Base-by-base conservation (phyloP, 345 rosid species). In the Citropsis articulata region DNA sequence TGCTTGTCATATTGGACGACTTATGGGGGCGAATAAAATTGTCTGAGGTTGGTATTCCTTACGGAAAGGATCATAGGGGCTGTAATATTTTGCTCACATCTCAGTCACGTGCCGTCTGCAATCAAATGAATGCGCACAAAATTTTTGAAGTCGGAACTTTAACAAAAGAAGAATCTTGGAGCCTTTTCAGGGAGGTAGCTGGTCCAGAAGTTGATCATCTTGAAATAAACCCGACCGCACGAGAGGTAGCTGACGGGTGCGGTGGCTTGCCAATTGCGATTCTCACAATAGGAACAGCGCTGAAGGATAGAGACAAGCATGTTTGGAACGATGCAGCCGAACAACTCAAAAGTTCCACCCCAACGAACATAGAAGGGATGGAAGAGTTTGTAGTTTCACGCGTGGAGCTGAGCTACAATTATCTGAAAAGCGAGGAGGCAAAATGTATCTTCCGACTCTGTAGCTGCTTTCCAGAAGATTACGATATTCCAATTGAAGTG, bases 1-100 rank as follows among this genome's bases (percentile, higher is more conserved):
- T 80, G 9, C 81, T 85, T 19, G 16, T 82, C 4, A 70, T 85
- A 14, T 60, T 73, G 6, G 77, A 60, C 27, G 68, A 60, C 48
- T 0, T 12, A 14, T 73, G 77, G 77, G 77, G 1, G 18, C 16
- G 0, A 7, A 4, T 73, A 5, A 1, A 61, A 35, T 60, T 73
- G 68, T 14, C 28, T 14, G 2, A 1, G 2, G 25, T 73, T 4
- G 77, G 68, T 16, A 60, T 73, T 73, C 77, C 77, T 36, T 36
- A 7, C 6, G 56, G 77, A 1, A 16, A 5, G 9, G 31, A 73
- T 59, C 68, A 61, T 21, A 13, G 19, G 0, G 61, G 70, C 35
- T 45, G 61, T 31, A 64, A 64, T 1, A 28, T 75, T 21, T 2
- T 75, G 27, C 40, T 75, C 9, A 75, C 78, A 0, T 75, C 71